Conservation (phyloP, 1,284 basidiomycete genomes). For the Rhodotorula mucilaginosa region DNA sequence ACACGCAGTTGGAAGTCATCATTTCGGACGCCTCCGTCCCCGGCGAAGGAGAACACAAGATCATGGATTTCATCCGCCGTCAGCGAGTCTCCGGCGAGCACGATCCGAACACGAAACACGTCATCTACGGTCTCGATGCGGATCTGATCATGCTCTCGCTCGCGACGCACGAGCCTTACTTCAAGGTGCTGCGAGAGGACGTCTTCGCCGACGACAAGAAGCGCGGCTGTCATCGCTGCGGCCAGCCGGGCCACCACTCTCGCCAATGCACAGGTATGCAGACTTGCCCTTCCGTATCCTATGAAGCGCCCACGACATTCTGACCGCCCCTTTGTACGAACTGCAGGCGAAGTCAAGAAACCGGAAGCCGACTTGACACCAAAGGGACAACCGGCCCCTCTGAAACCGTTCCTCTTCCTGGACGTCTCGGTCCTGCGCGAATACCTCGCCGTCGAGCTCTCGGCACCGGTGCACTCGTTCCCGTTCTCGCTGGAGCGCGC, state of each 20-base stretch:
- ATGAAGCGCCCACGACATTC: not conserved
- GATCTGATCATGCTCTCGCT: conserved; percentile 98
- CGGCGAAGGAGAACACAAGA: conserved; percentile 99
- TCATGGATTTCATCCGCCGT: conserved; percentile 96
- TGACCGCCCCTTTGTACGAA: not conserved
- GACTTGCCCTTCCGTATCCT: not conserved
- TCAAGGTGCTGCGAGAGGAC: conserved; percentile 95
- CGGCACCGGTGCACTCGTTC: conserved; percentile 72
- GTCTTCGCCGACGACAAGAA: conserved; percentile 78
- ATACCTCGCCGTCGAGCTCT: conserved; percentile 93
- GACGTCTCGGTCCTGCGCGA: conserved; percentile 93
- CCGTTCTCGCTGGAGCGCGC: conserved; percentile 94
- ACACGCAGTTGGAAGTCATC: conserved; percentile 77
- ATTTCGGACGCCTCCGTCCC: conserved; percentile 97
- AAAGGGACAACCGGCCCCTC: conserved; percentile 60
- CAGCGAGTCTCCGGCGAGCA: conserved; percentile 82
- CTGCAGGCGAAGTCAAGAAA: conserved; percentile 44
- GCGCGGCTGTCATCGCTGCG: conserved; percentile 80
- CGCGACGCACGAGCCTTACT: conserved; percentile 97
- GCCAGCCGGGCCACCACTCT: conserved; percentile 89
- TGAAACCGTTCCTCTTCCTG: conserved; percentile 99
- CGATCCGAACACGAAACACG: conserved; percentile 92
- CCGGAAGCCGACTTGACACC: conserved; percentile 50
- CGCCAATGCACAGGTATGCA: conserved; percentile 75
- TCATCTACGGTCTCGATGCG: conserved; percentile 97